Conservation (phyloP, 352 stramenopile genomes). For the Pythium monospermum region DNA sequence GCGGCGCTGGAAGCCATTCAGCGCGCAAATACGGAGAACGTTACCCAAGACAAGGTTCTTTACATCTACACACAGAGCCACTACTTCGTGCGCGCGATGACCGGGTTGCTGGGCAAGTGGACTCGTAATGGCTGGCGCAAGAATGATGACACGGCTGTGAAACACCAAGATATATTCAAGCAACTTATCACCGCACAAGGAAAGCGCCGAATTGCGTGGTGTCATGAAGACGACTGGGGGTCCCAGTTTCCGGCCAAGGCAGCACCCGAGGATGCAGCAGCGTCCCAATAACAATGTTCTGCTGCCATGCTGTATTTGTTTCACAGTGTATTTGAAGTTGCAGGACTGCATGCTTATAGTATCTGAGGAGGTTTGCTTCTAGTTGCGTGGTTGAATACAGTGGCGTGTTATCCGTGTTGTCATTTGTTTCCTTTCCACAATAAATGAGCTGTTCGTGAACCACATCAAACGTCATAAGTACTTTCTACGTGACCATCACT, state of each 20-base stretch:
- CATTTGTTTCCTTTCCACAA: too few species aligned
- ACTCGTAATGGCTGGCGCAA: constrained; percentile 49
- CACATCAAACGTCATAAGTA: too few species aligned
- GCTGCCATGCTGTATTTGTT: too few species aligned
- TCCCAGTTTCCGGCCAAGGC: constrained; percentile 14
- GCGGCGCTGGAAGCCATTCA: constrained; percentile 49
- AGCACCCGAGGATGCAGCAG: constrained; percentile 9
- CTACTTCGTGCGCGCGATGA: constrained; percentile 69
- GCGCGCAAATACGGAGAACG: constrained; percentile 48
- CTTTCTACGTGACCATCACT: too few species aligned
- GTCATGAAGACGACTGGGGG: constrained; percentile 18
- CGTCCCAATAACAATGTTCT: too few species aligned
- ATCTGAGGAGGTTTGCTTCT: too few species aligned
- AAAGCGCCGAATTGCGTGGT: constrained; percentile 44
- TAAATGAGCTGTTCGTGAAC: too few species aligned
- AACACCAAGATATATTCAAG: constrained; percentile 62
- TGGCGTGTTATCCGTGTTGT: too few species aligned
- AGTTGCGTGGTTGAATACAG: too few species aligned
- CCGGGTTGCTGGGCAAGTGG: constrained; percentile 57
- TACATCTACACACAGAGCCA: constrained; percentile 71
- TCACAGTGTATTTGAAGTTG: too few species aligned
- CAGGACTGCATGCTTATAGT: too few species aligned
- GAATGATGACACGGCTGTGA: constrained; percentile 32
- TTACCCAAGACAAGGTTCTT: constrained; percentile 25
- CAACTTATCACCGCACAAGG: constrained; percentile 35